These are phyloP conservation scores for Aureobasidium leucospermi DNA, from an alignment of 2,329 filamentous ascomycete species.

Conservation along the genomic window DNA sequence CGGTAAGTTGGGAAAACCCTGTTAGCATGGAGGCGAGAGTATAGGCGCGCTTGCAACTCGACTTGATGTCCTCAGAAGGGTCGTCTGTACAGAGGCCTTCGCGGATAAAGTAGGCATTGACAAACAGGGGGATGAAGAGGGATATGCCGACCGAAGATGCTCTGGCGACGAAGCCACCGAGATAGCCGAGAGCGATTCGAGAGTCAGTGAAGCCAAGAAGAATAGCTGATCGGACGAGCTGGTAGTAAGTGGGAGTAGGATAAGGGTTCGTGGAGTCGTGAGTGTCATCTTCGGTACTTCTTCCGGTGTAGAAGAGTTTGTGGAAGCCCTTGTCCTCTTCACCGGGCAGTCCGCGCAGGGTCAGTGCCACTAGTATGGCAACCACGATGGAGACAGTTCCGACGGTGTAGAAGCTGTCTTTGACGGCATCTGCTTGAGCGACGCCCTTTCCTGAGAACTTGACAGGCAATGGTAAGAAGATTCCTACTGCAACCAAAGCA, in stretches of 20 bases:
- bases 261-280: constrained; percentile 20
- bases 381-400: constrained; percentile 64
- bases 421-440: constrained; percentile 66
- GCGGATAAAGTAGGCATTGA: constrained; percentile 82
- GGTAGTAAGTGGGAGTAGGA: constrained; percentile 50
- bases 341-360: constrained; percentile 59
- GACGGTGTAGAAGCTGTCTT: constrained; percentile 82
- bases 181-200: constrained; percentile 77
- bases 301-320: constrained; percentile 28
- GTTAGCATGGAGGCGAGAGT: constrained; percentile 80
- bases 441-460: constrained; percentile 67
- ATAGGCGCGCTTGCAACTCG: constrained; percentile 79
- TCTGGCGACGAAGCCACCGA: constrained; percentile 89
- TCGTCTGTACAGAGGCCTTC: constrained; percentile 66
- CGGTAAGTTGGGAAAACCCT: constrained; percentile 79
- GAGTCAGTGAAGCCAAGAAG: constrained; percentile 64
- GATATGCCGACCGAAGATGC: constrained; percentile 93
- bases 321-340: constrained; percentile 71
- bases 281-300: constrained; percentile 10
- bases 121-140: constrained; percentile 85
- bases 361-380: constrained; percentile 68
- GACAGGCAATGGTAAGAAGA: constrained; percentile 84
- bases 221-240: constrained; percentile 35
- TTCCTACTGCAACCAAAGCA: constrained; percentile 69
- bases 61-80: constrained; percentile 60